phyloP scores from a whole-genome alignment of 257 asterid genomes.

The Paulownia fortunei region DNA sequence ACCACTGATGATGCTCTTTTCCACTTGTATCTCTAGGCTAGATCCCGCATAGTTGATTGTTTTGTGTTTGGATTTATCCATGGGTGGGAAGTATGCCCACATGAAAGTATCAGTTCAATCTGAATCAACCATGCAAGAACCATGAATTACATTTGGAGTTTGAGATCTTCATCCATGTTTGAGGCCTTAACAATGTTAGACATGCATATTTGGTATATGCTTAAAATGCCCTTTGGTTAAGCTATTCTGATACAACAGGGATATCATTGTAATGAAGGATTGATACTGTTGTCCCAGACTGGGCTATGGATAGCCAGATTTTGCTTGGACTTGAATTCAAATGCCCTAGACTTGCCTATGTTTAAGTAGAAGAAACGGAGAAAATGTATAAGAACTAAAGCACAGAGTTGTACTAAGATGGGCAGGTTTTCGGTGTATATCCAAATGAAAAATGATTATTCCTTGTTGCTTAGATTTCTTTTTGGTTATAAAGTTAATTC shows the following conservation, averaged over 20 bases:
- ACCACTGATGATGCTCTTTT: constrained; percentile 42
- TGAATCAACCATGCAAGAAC: neutral
- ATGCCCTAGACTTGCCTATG: neutral
- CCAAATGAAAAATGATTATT: no score
- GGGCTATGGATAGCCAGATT: neutral
- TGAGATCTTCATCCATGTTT: neutral
- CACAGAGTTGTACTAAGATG: neutral
- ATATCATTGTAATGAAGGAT: neutral
- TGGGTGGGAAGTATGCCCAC: neutral
- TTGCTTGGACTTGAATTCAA: neutral
- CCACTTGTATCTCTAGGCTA: neutral
- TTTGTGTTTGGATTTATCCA: constrained; percentile 4
- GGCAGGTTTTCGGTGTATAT: no score
- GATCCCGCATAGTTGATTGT: neutral
- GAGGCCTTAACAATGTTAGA: neutral
- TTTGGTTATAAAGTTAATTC: no score
- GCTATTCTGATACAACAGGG: neutral
- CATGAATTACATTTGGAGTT: neutral
- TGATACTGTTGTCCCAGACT: neutral
- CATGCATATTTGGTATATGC: neutral
- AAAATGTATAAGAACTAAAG: neutral
- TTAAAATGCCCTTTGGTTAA: neutral
- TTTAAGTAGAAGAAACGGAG: neutral
- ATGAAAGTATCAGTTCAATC: neutral
- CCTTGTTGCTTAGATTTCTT: no score